Evolutionary conservation across 2,329 filamentous ascomycete genomes (phyloP).

Genomic region (Sporothrix pallida): DNA sequence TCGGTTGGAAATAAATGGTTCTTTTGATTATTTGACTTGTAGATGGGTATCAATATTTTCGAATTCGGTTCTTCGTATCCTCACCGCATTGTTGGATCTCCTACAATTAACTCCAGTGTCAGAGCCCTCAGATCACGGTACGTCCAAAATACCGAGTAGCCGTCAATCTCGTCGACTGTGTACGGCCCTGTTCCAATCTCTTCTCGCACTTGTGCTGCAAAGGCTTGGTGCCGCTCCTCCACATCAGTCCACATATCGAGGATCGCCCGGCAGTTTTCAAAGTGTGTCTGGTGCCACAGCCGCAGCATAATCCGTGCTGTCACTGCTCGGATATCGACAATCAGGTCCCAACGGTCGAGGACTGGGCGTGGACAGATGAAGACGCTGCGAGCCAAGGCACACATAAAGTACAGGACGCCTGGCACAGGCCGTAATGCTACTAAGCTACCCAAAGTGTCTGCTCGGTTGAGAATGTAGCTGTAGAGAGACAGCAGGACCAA

Average conservation of each 20-base stretch:
- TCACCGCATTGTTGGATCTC: neutral
- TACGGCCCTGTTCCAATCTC: conserved; percentile 22
- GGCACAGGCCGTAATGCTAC: conserved; percentile 19
- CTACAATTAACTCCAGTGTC: conserved; percentile 25
- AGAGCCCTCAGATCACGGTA: conserved; percentile 29
- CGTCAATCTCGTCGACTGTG: conserved; percentile 32
- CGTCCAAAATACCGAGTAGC: conserved; percentile 34
- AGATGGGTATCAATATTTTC: neutral
- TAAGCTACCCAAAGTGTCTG: neutral
- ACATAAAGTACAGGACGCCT: conserved; percentile 26
- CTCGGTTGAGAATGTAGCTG: neutral
- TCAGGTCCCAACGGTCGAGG: conserved; percentile 7
- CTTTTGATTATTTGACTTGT: no score
- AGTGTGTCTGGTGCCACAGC: conserved; percentile 26
- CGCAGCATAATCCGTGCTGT: conserved; percentile 23
- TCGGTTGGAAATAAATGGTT: no score
- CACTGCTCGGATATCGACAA: conserved; percentile 23
- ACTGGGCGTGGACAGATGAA: conserved; percentile 29
- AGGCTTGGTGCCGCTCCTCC: neutral
- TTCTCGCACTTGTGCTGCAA: conserved; percentile 12
- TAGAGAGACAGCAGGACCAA: conserved; percentile 28
- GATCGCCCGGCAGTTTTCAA: conserved; percentile 32
- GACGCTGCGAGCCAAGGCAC: conserved; percentile 25
- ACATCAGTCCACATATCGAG: conserved; percentile 24
- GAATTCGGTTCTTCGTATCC: accelerated